These are phyloP conservation scores for Mycena metata DNA, from an alignment of 768 basidiomycete genomes.

Conservation along the genomic window DNA sequence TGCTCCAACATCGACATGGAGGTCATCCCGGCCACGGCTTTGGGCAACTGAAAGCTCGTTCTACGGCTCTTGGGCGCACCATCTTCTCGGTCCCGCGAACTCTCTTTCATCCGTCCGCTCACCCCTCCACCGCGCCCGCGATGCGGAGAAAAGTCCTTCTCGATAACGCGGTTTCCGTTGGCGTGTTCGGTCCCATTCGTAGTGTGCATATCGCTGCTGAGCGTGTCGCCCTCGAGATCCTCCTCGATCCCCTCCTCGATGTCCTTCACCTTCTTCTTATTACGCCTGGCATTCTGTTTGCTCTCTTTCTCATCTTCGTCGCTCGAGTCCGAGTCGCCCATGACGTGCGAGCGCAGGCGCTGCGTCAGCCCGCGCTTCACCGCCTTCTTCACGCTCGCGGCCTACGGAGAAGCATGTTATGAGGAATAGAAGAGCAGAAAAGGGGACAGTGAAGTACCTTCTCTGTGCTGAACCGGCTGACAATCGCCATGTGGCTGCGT, in stretches of 20 bases:
- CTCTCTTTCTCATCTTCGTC: conserved; percentile 54
- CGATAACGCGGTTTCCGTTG: conserved; percentile 2
- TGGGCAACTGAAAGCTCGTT: conserved; percentile 57
- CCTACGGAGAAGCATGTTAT: conserved; percentile 47
- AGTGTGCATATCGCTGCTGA: conserved; percentile 9
- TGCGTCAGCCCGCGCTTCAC: conserved; percentile 86
- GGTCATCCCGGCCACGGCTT: conserved; percentile 56
- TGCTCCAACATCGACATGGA: conserved; percentile 74
- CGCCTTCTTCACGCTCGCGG: conserved; percentile 85
- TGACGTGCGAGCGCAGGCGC: conserved; percentile 80
- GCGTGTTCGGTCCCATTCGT: conserved; percentile 11
- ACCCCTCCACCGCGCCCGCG: conserved; percentile 37
- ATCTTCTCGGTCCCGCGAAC: conserved; percentile 23
- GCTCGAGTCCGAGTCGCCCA: conserved; percentile 73
- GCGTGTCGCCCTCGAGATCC: conserved; percentile 34
- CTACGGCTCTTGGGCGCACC: conserved; percentile 46
- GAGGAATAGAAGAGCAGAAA: background rate
- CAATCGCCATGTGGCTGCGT: conserved; percentile 92
- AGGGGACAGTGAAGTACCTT: conserved; percentile 52
- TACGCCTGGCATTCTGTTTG: conserved; percentile 33
- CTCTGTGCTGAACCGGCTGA: conserved; percentile 79
- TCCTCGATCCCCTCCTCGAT: conserved; percentile 38
- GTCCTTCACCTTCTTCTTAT: conserved; percentile 37
- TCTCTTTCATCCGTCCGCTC: conserved; percentile 28
- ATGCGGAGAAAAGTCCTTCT: conserved; percentile 20